Evolutionary conservation across 2,329 filamentous ascomycete species (phyloP).

Genomic region (Xylariales sp.): DNA sequence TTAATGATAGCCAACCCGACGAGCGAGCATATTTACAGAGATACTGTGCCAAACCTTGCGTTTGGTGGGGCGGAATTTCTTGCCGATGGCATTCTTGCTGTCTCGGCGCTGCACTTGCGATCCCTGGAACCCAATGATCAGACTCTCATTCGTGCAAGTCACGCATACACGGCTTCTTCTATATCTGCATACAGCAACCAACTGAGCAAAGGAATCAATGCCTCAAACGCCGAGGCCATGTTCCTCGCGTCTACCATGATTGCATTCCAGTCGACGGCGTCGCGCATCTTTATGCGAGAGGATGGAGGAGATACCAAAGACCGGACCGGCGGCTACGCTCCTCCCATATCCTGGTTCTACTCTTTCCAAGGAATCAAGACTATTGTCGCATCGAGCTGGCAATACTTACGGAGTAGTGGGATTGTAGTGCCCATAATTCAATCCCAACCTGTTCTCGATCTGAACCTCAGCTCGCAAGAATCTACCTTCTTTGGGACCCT

Average conservation of each 20-base stretch:
- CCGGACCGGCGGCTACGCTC: conserved; percentile 40
- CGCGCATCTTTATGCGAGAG: conserved; percentile 57
- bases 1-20: conserved; percentile 48
- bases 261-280: conserved; percentile 62
- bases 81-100: conserved; percentile 59
- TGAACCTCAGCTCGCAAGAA: conserved; percentile 50
- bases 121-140: conserved; percentile 53
- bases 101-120: conserved; percentile 59
- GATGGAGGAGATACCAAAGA: conserved; percentile 37
- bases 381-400: conserved; percentile 60
- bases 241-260: conserved; percentile 62
- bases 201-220: conserved; percentile 52
- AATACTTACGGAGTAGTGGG: conserved; percentile 54
- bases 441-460: conserved; percentile 57
- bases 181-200: conserved; percentile 55
- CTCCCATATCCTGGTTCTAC: conserved; percentile 64
- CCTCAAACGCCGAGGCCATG: conserved; percentile 56
- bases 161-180: conserved; percentile 61
- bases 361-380: conserved; percentile 65
- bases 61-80: conserved; percentile 55
- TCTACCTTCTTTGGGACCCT: conserved; percentile 58
- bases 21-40: conserved; percentile 55
- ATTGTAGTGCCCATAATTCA: conserved; percentile 59
- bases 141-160: conserved; percentile 56
- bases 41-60: conserved; percentile 56